Evolutionary conservation across 2,329 filamentous ascomycete genomes (phyloP), one percentile per base, ranked within the genome.

Genomic region (Calonectria ilicicola): DNA sequence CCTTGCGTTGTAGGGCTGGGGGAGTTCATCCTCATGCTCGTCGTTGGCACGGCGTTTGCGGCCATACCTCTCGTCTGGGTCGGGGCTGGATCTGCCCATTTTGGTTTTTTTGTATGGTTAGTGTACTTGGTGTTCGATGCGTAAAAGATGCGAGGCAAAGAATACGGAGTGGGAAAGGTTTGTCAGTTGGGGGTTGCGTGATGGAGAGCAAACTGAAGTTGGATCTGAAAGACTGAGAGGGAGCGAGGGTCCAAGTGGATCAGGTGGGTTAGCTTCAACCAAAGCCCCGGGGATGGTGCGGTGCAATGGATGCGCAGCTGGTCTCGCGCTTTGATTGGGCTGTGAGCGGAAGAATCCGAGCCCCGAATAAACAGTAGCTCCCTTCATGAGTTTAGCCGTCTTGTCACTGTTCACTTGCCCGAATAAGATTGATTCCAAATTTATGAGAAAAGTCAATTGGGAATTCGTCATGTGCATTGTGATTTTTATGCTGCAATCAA

Each of bases 1-100:
- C 75, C 88, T 89, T 26, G 90, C 90, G 75, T 91, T 89, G 83
- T 91, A 92, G 6, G 90, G 89, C 74, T 91, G 89, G 10, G 90
- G 90, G 6, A 90, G 86, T 46, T 87, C 85, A 65, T 87, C 85
- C 69, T 81, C 80, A 38, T 69, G 73, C n/a, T 85, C 81, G 51
- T 84, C 80, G 69, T 82, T 77, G 74, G 78, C 82, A 70, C 74
- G 78, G 69, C 83, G 80, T 75, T 83, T 82, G 72, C 81, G 79
- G 67, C 74, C 75, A 60, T 74, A 77, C 51, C 75, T 73, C 21
- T 79, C 78, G 40, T 73, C 73, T 8, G 26, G 49, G 19, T 47
- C 65, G 17, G 69, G 73, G 65, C 74, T 74, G 53, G 75, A 74
- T 19, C 74, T 47, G 53, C 76, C 73, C 78, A 79, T 80, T 38